Conservation (phyloP, 805 yeast species). For the Nakazawaea wickerhamii region DNA sequence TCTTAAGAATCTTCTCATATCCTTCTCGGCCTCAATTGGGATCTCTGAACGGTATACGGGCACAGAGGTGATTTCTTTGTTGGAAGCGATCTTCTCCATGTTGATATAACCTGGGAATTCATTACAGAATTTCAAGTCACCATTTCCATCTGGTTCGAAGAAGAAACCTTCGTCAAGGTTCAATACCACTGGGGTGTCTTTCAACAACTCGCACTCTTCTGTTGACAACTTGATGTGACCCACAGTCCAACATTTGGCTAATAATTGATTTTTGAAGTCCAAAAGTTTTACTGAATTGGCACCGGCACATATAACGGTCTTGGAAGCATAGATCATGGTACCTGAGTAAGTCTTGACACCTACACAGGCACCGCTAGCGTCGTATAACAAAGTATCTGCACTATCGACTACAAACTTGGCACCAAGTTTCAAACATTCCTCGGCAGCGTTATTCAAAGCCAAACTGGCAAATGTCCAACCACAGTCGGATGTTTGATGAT, state of each 20-base stretch:
- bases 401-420: slow-evolving; percentile 25
- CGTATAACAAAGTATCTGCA: slow-evolving; percentile 20
- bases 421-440: slow-evolving; percentile 27
- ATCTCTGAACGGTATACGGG: slow-evolving; percentile 26
- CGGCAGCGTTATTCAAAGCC: slow-evolving; percentile 25
- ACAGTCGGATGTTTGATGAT: slow-evolving; percentile 24
- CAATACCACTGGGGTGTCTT: slow-evolving; percentile 30
- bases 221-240: slow-evolving; percentile 33
- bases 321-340: slow-evolving; percentile 20
- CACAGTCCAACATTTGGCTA: slow-evolving; percentile 37
- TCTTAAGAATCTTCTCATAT: slow-evolving; percentile 27
- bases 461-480: slow-evolving; percentile 33
- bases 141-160: slow-evolving; percentile 33
- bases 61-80: slow-evolving; percentile 18
- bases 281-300: slow-evolving; percentile 31
- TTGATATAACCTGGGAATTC: slow-evolving; percentile 35
- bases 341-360: slow-evolving; percentile 29
- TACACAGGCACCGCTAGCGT: slow-evolving; percentile 12
- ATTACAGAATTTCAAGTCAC: slow-evolving; percentile 33
- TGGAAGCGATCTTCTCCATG: slow-evolving; percentile 4
- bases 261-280: slow-evolving; percentile 30
- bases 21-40: slow-evolving; percentile 28
- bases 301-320: slow-evolving; percentile 32
- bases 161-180: slow-evolving; percentile 35
- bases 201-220: slow-evolving; percentile 27